Evolutionary conservation across 192 early-diverging fungal species (phyloP).

Genomic region (Backusella parvicylindrica): DNA sequence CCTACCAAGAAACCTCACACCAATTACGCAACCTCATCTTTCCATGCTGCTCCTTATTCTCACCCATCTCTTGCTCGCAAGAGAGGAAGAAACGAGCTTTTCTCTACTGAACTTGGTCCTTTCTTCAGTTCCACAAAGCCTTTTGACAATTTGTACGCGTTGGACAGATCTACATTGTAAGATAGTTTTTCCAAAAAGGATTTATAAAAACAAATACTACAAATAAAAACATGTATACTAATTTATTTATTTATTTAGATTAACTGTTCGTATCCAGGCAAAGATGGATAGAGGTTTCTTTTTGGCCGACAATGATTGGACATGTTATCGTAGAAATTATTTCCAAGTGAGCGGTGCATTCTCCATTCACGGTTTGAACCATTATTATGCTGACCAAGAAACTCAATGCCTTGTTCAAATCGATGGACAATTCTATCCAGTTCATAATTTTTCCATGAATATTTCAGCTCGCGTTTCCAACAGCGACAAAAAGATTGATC

Average conservation of each 20-base stretch:
- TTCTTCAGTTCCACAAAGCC: slow-evolving; percentile 72
- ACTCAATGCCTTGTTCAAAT: slow-evolving; percentile 68
- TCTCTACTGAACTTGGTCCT: slow-evolving; percentile 53
- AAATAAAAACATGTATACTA: background rate
- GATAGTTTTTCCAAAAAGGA: background rate
- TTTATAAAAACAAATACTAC: background rate
- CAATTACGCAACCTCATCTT: slow-evolving; percentile 9
- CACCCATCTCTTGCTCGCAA: slow-evolving; percentile 27
- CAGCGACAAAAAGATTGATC: slow-evolving; percentile 75
- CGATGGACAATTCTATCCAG: slow-evolving; percentile 49
- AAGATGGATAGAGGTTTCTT: slow-evolving; percentile 95
- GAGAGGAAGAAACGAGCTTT: slow-evolving; percentile 38
- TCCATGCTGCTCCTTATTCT: slow-evolving; percentile 24
- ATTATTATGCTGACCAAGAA: slow-evolving; percentile 42
- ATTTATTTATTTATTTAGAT: background rate
- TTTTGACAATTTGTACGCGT: slow-evolving; percentile 56
- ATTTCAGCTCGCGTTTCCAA: slow-evolving; percentile 73
- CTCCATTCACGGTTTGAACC: slow-evolving; percentile 36
- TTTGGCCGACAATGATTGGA: slow-evolving; percentile 85
- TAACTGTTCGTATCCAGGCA: slow-evolving; percentile 50
- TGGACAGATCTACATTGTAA: slow-evolving; percentile 55
- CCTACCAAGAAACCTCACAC: slow-evolving; percentile 11
- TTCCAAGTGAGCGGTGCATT: slow-evolving; percentile 78
- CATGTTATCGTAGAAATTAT: slow-evolving; percentile 93
- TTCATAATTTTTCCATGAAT: slow-evolving; percentile 72